Base-by-base conservation (phyloP, 1,284 basidiomycete species). In the Pterulicium gracile region DNA sequence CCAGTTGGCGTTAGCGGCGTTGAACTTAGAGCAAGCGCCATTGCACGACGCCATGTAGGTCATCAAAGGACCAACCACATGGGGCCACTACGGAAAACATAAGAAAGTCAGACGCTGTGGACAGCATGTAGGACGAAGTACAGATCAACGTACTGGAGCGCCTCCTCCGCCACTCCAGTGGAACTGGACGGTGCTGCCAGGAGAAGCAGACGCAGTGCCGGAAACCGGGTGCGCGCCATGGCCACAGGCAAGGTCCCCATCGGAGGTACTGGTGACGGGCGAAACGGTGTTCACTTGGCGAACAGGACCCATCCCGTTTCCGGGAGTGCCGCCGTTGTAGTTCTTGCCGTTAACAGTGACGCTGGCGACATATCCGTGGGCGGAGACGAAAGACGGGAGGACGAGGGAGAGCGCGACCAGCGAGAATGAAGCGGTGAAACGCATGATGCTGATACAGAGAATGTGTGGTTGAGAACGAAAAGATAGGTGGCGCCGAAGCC, bases 201-300 rank as follows among this genome's bases (percentile, higher is more conserved):
- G 63, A 18, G 61, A 63, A 3, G 62, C 68, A 39, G 54, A 55
- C 14, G 63, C 72, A 22, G 64, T 57, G 7, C 63, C 44, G 2
- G 60, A 45, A 5, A 68, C 69, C 2, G 55, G 49, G 46, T 62
- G 56, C 14, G 72, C 69, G 45, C 63, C 59, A 51, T 58, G 59
- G 42, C 72, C 71, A 50, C 72, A 73, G 48, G 61, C 63, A 2
- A 72, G 44, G 46, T 60, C 61, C 13, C 58, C 54, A 55, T 67
- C 67, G 14, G 49, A 56, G 2, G 67, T 47, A 46, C 66, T 66
- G 49, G 68, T 69, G 48, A 72, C 68, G 2, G 72, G 72, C 42
- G 54, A 52, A 45, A 63, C 60, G 49, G 44, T 15, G 45, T 45
- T 18, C 42, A 65, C 59, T 46, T 58, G 55, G 45, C 67, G 64